Conservation (phyloP, 345 rosid genomes). For the Lagerstroemia speciosa region DNA sequence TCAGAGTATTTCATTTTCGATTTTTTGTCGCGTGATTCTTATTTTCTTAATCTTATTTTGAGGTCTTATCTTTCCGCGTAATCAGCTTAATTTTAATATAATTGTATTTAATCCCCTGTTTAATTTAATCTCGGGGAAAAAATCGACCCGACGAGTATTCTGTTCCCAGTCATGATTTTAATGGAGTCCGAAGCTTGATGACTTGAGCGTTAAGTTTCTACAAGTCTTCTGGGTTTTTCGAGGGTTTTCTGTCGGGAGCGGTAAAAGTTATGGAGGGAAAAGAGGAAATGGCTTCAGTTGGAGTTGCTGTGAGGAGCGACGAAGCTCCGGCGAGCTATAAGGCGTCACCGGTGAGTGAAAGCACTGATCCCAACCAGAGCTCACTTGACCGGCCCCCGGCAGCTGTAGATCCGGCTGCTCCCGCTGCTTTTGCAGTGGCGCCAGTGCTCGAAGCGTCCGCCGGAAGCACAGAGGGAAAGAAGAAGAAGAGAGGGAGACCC, state of each 20-base stretch:
- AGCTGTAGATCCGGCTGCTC: constrained; percentile 7
- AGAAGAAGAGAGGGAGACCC: constrained; percentile 92
- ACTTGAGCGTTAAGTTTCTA: not conserved
- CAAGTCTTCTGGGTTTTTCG: too few species aligned
- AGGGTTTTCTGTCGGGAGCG: too few species aligned
- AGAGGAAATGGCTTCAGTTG: constrained; percentile 34
- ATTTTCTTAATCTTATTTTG: constrained; percentile 5
- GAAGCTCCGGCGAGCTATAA: constrained; percentile 43
- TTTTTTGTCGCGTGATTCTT: not conserved
- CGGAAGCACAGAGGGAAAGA: constrained; percentile 25
- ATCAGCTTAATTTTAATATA: not conserved
- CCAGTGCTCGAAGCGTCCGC: constrained; percentile 4
- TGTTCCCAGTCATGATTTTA: not conserved
- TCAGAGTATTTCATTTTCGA: not conserved
- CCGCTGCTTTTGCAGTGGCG: constrained; percentile 1
- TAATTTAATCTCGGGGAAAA: not conserved
- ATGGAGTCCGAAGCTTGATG: not conserved
- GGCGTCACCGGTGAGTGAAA: constrained; percentile 48
- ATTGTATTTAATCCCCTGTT: not conserved
- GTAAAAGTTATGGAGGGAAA: constrained; percentile 49
- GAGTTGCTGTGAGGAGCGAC: constrained; percentile 33
- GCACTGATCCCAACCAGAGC: constrained; percentile 17
- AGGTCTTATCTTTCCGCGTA: not conserved
- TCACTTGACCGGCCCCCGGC: constrained; percentile 19
- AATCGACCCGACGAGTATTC: not conserved